Evolutionary conservation across 108 stramenopile genomes (phyloP).

Genomic region (Bacterosira constricta): DNA sequence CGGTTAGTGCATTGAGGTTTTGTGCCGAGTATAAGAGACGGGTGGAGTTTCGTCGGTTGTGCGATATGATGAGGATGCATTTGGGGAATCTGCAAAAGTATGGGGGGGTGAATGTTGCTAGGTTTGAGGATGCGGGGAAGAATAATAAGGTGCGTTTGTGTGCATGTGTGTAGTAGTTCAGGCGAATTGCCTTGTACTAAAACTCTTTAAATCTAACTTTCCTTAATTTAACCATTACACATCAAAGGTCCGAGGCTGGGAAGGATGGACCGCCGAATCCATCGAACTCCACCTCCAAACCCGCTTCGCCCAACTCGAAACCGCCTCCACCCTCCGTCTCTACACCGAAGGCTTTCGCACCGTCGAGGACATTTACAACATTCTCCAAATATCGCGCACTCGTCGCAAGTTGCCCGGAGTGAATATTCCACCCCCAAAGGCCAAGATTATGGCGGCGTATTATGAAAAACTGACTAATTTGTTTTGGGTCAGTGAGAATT

Average conservation of each 20-base stretch:
- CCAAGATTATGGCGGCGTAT: slow-evolving; percentile 96
- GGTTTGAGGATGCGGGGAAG: slow-evolving; percentile 57
- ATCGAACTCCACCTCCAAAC: slow-evolving; percentile 97
- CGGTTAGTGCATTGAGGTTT: slow-evolving; percentile 86
- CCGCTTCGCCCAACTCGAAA: slow-evolving; percentile 96
- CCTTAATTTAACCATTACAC: no score
- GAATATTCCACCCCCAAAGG: slow-evolving; percentile 82
- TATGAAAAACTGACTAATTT: slow-evolving; percentile 96
- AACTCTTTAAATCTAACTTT: no score
- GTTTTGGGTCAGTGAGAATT: slow-evolving; percentile 97
- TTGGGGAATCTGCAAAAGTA: slow-evolving; percentile 92
- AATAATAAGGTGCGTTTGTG: slow-evolving; percentile 73
- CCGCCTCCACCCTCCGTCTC: slow-evolving; percentile 87
- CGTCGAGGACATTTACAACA: slow-evolving; percentile 97
- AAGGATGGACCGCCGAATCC: slow-evolving; percentile 91
- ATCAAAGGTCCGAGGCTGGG: slow-evolving; percentile 89
- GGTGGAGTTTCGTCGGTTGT: slow-evolving; percentile 94
- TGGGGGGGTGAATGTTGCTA: slow-evolving; percentile 51
- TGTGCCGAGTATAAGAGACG: slow-evolving; percentile 88
- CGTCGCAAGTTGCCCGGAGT: slow-evolving; percentile 68
- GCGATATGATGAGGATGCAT: slow-evolving; percentile 95
- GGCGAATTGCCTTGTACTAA: no score
- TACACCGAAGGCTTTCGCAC: slow-evolving; percentile 99
- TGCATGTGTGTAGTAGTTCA: background rate
- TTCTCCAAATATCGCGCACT: slow-evolving; percentile 87